Base-by-base conservation (phyloP, 73 alveolate species). In the Paramecium biaurelia region DNA sequence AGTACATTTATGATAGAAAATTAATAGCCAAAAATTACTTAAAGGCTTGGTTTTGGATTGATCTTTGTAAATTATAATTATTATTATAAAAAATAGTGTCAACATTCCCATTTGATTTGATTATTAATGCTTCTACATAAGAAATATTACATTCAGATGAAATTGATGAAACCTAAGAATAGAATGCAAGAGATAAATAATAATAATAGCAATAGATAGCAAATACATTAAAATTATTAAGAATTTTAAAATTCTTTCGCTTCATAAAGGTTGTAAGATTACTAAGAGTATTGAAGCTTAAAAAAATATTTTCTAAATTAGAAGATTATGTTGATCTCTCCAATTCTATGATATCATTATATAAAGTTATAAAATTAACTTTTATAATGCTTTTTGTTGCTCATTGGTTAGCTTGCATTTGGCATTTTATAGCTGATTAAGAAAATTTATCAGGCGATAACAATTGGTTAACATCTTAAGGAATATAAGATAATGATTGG, bases 1-100 rank as follows among this genome's bases (percentile, higher is more conserved):
- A 42, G 7, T 26, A 79, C 34, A 79, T 79, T 79, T 9, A 42
- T 6, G 90, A 79, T 45, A 79, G 90, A 47, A 79, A 43, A 45
- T 11, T 41, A 18, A 79, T 79, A 43, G 90, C 90, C 14, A 23
- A 42, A 30, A 41, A 79, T 7, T 96, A 96, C 45, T 21, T 96
- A n/a, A 89, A 56, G 63, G 92, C 94, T 11, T 96, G 98, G 98
- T 95, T 96, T 68, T 49, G 94, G 82, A 49, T 95, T 9, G 98
- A 95, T 57, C 28, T 79, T 12, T 2, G 86, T 72, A 72, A 35
- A 12, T 72, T n/a, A 53, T 53, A 18, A 2, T 4, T 35, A 35
- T 11, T 2, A 23, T 23, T 32, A 1, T 4, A n/a, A n/a, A n/a
- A n/a, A n/a, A 21, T 94, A 56, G 63, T 93, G 2, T 92, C 97